Conservation (phyloP, 805 yeast species). For the Ogataea trehalophila region DNA sequence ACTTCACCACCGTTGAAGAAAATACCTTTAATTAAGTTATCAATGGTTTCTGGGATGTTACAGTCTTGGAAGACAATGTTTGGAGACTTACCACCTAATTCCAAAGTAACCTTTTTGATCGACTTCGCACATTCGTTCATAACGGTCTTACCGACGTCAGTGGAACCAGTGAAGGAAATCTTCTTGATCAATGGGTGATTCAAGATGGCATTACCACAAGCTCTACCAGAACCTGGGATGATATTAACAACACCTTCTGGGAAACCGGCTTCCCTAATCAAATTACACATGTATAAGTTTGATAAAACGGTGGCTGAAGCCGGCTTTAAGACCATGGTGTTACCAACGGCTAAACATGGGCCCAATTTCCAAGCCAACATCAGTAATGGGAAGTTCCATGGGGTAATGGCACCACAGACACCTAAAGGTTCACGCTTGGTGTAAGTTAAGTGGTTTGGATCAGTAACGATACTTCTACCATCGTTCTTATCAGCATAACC, state of each 20-base stretch:
- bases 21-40: constrained; percentile 67
- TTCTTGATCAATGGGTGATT: constrained; percentile 78
- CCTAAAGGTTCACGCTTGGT: constrained; percentile 89
- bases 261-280: constrained; percentile 76
- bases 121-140: constrained; percentile 68
- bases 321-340: constrained; percentile 80
- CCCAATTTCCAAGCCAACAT: constrained; percentile 96
- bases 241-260: constrained; percentile 91
- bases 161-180: constrained; percentile 93
- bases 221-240: constrained; percentile 81
- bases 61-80: constrained; percentile 79
- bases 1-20: constrained; percentile 90
- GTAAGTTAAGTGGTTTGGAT: constrained; percentile 66
- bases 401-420: constrained; percentile 93
- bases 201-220: constrained; percentile 77
- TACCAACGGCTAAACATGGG: constrained; percentile 89
- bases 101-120: constrained; percentile 76
- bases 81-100: constrained; percentile 89
- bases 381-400: constrained; percentile 94
- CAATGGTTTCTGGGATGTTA: constrained; percentile 59
- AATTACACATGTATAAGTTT: constrained; percentile 68
- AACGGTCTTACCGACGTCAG: constrained; percentile 75
- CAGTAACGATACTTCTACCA: constrained; percentile 75
- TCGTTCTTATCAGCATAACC: constrained; percentile 88
- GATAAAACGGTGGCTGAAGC: constrained; percentile 92